These are phyloP conservation scores for Epicoccum sorghinum DNA, from an alignment of 2,329 filamentous ascomycete genomes.

Conservation along the genomic window DNA sequence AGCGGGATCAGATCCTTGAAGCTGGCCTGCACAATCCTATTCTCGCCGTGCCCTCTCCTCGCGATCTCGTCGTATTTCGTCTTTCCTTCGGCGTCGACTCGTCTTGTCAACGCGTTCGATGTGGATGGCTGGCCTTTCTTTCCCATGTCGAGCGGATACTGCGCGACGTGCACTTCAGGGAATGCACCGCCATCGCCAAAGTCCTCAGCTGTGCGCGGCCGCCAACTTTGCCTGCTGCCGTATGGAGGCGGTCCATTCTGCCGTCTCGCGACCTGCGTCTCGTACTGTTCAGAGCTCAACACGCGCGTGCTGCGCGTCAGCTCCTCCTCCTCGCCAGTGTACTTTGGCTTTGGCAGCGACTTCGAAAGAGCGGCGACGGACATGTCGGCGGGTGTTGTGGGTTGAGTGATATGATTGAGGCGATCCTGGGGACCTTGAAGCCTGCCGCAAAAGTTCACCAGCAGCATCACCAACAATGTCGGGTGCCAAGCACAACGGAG, in stretches of 20 bases:
- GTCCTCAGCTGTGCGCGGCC: conserved; percentile 85
- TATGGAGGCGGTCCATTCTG: conserved; percentile 86
- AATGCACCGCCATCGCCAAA: conserved; percentile 97
- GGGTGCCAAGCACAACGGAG: conserved; percentile 2
- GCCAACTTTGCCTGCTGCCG: conserved; percentile 86
- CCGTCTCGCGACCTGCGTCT: conserved; percentile 77
- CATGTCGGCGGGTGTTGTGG: conserved; percentile 30
- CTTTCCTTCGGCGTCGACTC: conserved; percentile 89
- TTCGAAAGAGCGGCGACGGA: conserved; percentile 70
- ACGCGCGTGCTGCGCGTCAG: conserved; percentile 81
- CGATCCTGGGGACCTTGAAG: conserved; percentile 4
- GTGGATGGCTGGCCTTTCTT: conserved; percentile 65
- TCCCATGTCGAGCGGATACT: conserved; percentile 96
- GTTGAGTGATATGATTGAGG: conserved; percentile 8
- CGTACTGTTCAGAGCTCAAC: conserved; percentile 77
- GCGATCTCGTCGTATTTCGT: conserved; percentile 97
- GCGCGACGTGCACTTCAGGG: conserved; percentile 89
- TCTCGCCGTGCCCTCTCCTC: conserved; percentile 81
- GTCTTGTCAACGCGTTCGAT: conserved; percentile 89
- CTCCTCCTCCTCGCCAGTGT: conserved; percentile 88
- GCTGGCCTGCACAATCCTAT: conserved; percentile 86
- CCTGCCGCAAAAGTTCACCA: conserved; percentile 13
- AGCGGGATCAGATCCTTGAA: conserved; percentile 98
- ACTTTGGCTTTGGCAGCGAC: conserved; percentile 86
- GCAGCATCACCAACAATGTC: neutral